These are phyloP conservation scores for Garcia nutans DNA, from an alignment of 345 rosid genomes.

Conservation along the genomic window DNA sequence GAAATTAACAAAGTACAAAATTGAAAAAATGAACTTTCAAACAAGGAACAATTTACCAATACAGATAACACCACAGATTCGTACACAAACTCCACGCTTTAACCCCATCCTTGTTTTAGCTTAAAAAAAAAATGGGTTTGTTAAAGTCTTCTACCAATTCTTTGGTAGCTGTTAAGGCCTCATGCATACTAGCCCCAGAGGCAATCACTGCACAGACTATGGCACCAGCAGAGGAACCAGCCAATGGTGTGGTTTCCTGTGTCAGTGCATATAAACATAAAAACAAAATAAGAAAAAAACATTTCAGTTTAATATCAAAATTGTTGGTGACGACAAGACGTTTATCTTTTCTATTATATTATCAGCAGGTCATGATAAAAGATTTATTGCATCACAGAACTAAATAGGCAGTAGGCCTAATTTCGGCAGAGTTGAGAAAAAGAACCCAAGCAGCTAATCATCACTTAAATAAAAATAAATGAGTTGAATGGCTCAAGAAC, in stretches of 20 bases:
- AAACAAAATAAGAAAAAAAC: neutral
- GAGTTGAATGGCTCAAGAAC: neutral
- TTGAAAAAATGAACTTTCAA: too few relatives aligned
- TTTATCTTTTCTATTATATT: neutral
- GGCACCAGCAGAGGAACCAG: conserved; percentile 96
- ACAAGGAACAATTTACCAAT: too few relatives aligned
- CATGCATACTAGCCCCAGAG: conserved; percentile 73
- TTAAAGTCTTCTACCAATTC: conserved; percentile 64
- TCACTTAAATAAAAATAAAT: neutral
- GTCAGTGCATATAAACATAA: conserved; percentile 10
- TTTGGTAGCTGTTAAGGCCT: conserved; percentile 71
- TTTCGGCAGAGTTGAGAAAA: neutral
- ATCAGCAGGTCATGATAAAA: neutral
- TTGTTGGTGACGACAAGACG: neutral
- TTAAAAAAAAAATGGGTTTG: too few relatives aligned
- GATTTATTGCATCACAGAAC: neutral
- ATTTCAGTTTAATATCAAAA: neutral
- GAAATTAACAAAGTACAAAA: too few relatives aligned
- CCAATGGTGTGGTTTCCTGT: conserved; percentile 88
- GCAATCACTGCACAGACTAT: conserved; percentile 81
- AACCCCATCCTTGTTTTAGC: too few relatives aligned
- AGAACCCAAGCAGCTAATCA: neutral
- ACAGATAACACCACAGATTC: too few relatives aligned
- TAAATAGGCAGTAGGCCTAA: neutral
- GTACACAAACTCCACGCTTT: too few relatives aligned